phyloP scores from a whole-genome alignment of 768 basidiomycete genomes.

The Gautieria morchelliformis region DNA sequence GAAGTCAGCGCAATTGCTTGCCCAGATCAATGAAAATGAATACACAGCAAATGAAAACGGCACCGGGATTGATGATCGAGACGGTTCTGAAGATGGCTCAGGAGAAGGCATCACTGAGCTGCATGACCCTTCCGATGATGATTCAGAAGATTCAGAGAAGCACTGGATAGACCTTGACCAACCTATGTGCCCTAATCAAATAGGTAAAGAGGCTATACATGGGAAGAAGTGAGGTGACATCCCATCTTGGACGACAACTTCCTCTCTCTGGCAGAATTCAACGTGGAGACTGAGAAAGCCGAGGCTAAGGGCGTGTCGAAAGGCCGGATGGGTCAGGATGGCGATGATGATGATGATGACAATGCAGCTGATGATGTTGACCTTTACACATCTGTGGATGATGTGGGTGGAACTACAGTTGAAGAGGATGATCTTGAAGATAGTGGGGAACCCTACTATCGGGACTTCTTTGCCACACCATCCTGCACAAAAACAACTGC shows the following conservation, averaged over 20 bases:
- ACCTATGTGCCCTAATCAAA: constrained; percentile 14
- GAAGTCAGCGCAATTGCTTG: no score
- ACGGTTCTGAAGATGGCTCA: no score
- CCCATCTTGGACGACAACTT: constrained; percentile 72
- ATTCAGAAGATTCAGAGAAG: constrained; percentile 11
- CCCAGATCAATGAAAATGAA: constrained; percentile 93
- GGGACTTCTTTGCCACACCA: constrained; percentile 78
- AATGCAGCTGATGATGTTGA: constrained; percentile 38
- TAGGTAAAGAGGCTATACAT: constrained; percentile 8
- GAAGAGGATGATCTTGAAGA: constrained; percentile 39
- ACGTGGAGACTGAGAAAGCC: no score
- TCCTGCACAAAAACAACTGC: no score
- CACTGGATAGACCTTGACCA: constrained; percentile 18
- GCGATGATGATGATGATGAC: constrained; percentile 39
- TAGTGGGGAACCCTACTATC: constrained; percentile 48
- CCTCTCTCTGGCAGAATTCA: no score
- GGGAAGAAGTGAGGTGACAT: constrained; percentile 18
- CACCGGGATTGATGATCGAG: constrained; percentile 58
- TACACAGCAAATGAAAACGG: constrained; percentile 60
- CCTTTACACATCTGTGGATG: no score
- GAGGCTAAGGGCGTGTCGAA: no score
- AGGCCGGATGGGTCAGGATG: constrained; percentile 43
- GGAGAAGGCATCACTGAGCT: no score
- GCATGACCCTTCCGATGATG: no score
- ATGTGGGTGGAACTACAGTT: no score